Evolutionary conservation across 2,329 filamentous ascomycete species (phyloP), one percentile per base, ranked within the genome.

Genomic region (Colletotrichum kahawae): DNA sequence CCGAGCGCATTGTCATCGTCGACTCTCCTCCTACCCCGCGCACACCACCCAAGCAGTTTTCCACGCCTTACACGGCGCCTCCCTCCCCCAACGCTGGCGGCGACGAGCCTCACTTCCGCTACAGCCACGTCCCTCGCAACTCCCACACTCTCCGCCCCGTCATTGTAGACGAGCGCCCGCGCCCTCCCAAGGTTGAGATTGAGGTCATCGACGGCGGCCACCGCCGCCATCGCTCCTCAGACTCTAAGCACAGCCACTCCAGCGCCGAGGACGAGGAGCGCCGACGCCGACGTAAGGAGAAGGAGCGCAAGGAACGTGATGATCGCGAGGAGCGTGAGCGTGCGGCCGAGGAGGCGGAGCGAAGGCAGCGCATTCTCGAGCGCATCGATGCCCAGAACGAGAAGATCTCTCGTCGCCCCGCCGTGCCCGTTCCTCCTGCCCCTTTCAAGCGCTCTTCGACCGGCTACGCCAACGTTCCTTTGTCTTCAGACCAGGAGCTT

Each of bases 21-120:
- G 85, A 89, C 74, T 83, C 82, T 77, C 86, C 87, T 4, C 84
- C 87, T 14, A 86, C 85, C 10, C 85, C 87, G 43, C 84, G 85
- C 71, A 87, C 87, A 33, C 86, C 88, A 31, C 87, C 88, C n/a
- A 86, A 84, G 76, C 79, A 81, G 38, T 86, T 83, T 78, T 77
- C 76, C 69, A 81, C 82, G 21, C 83, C 87, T 7, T 83, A 83
- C 78, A 87, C 86, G 48, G 82, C 82, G 24, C 85, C 86, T 14
- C 77, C 85, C 8, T 82, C 79, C 73, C 81, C 81, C 33, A 68
- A 67, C 57, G 76, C 77, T 36, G 77, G 78, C 56, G 73, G 63
- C 12, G 59, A 77, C 36, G 69, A 70, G 21, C 79, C 78, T 63
- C 79, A 70, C 10, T 76, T 78, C 31, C 79, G 77, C 54, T 78